phyloP scores from a whole-genome alignment of 768 basidiomycete genomes.

The Coprinellus micaceus region DNA sequence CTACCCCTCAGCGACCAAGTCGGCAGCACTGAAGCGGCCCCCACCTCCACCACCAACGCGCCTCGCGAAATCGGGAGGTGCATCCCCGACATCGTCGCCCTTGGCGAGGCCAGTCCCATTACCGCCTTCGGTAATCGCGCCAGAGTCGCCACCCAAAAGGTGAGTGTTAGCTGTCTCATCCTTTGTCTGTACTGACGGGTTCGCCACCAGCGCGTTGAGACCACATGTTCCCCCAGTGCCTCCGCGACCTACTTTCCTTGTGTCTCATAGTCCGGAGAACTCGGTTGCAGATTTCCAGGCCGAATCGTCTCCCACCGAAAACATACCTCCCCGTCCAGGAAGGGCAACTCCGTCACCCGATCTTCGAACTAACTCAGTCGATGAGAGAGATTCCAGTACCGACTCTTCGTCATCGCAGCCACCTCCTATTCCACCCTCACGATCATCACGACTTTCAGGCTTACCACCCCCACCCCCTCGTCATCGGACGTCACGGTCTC shows the following conservation, averaged over 20 bases:
- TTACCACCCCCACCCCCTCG: constrained; percentile 24
- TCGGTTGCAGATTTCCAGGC: background rate
- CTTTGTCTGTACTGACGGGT: background rate
- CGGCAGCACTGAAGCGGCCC: constrained; percentile 35
- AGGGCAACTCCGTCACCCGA: background rate
- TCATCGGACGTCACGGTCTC: constrained; percentile 18
- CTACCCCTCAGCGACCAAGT: background rate
- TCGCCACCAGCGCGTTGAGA: background rate
- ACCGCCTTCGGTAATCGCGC: background rate
- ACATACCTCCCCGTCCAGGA: background rate
- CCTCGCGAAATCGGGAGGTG: constrained; percentile 31
- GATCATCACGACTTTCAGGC: constrained; percentile 4
- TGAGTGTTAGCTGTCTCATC: background rate
- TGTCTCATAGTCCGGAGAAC: background rate
- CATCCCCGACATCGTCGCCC: constrained; percentile 36
- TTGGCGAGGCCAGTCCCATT: constrained; percentile 12
- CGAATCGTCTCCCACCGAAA: background rate
- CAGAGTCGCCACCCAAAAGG: background rate
- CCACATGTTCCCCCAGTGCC: background rate
- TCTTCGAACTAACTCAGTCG: background rate
- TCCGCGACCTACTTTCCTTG: background rate
- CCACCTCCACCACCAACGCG: constrained; percentile 59
- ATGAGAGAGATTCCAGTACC: constrained; percentile 6
- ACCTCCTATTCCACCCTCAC: constrained; percentile 8
- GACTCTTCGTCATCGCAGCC: constrained; percentile 14